Evolutionary conservation across 176 grass and related monocot genomes (phyloP).

Genomic region (Triticum timopheevii): DNA sequence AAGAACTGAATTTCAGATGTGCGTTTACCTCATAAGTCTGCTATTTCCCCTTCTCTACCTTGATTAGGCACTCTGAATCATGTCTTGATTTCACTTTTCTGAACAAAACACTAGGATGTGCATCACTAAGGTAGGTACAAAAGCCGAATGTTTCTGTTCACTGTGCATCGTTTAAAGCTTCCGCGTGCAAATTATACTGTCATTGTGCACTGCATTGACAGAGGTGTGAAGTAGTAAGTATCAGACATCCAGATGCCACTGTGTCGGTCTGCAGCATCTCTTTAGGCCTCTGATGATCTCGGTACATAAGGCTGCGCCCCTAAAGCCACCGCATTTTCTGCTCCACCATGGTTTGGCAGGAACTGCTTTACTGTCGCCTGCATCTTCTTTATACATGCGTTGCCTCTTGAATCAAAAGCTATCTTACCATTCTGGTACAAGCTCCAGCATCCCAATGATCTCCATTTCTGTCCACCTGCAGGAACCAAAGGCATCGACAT

Average conservation of each 20-base stretch:
- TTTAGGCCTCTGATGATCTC: not conserved
- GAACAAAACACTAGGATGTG: not conserved
- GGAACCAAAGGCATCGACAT: constrained; percentile 6
- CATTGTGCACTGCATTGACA: not conserved
- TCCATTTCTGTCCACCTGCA: constrained; percentile 31
- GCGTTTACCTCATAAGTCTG: not conserved
- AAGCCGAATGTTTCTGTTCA: not conserved
- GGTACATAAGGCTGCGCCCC: not conserved
- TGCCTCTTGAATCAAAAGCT: not conserved
- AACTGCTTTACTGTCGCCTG: not conserved
- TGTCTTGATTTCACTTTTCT: not conserved
- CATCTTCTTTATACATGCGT: not conserved
- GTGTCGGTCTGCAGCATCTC: not conserved
- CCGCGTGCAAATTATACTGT: not conserved
- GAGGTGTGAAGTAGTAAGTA: not conserved
- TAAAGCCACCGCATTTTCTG: not conserved
- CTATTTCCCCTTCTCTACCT: not conserved
- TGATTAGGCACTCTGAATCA: not conserved
- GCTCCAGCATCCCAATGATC: not conserved
- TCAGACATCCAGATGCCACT: not conserved
- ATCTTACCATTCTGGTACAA: constrained; percentile 10
- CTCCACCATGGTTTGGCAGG: not conserved
- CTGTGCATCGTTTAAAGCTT: not conserved
- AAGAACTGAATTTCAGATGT: not conserved
- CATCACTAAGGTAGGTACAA: not conserved